These are phyloP conservation scores for Apophysomyces elegans DNA, from an alignment of 371 early-diverging fungal genomes.

Conservation along the genomic window DNA sequence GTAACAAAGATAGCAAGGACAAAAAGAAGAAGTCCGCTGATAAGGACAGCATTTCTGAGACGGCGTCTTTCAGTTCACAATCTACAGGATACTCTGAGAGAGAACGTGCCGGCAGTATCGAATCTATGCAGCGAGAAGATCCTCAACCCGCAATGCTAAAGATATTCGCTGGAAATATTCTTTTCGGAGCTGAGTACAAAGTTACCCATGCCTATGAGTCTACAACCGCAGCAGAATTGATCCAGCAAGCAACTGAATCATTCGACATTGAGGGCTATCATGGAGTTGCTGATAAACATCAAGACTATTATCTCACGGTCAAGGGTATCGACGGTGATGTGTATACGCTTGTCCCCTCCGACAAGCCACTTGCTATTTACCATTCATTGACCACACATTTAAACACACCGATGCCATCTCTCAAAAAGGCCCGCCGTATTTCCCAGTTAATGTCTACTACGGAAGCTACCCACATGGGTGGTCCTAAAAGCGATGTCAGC, in stretches of 20 bases:
- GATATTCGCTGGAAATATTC: slow-evolving; percentile 57
- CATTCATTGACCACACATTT: slow-evolving; percentile 53
- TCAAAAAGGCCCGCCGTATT: slow-evolving; percentile 52
- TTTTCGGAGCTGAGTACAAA: slow-evolving; percentile 50
- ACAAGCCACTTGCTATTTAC: slow-evolving; percentile 58
- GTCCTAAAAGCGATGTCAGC: slow-evolving; percentile 26
- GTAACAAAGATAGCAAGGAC: slow-evolving; percentile 30
- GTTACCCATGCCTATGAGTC: slow-evolving; percentile 44
- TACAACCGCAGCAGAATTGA: slow-evolving; percentile 57
- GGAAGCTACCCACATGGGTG: slow-evolving; percentile 42
- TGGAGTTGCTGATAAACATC: slow-evolving; percentile 30
- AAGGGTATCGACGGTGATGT: slow-evolving; percentile 61
- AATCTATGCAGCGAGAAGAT: slow-evolving; percentile 22
- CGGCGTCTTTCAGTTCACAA: slow-evolving; percentile 44
- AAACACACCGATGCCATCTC: slow-evolving; percentile 55
- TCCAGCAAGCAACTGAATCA: slow-evolving; percentile 50
- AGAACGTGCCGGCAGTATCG: slow-evolving; percentile 36
- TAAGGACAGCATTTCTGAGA: slow-evolving; percentile 31
- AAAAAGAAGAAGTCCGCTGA: slow-evolving; percentile 33
- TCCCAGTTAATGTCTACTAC: slow-evolving; percentile 47
- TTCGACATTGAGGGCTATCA: slow-evolving; percentile 34
- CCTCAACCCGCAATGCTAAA: slow-evolving; percentile 32
- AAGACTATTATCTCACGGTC: slow-evolving; percentile 48
- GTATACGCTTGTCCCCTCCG: slow-evolving; percentile 50
- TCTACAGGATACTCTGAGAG: slow-evolving; percentile 38